Evolutionary conservation across 2,329 filamentous ascomycete genomes (phyloP).

Genomic region (Pyrenophora graminea): DNA sequence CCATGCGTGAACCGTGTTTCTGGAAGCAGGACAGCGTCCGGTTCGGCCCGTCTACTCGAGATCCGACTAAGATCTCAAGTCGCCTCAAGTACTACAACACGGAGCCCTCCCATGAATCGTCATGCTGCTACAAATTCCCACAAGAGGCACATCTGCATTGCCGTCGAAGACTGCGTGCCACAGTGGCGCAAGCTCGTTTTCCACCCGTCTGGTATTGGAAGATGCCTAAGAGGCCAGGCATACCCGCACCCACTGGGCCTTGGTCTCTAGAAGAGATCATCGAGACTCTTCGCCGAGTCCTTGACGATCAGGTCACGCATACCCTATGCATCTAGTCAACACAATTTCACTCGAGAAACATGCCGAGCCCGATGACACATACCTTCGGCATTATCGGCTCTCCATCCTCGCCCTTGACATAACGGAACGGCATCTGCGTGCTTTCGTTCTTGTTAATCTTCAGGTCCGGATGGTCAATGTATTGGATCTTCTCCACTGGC

Average conservation of each 20-base stretch:
- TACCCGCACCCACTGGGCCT: not conserved
- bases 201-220: conserved; percentile 8
- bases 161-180: conserved; percentile 44
- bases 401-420: conserved; percentile 75
- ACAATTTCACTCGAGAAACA: conserved; percentile 19
- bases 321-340: conserved; percentile 61
- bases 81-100: conserved; percentile 18
- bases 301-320: conserved; percentile 94
- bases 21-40: conserved; percentile 2
- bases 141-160: conserved; percentile 20
- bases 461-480: conserved; percentile 87
- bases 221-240: not conserved
- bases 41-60: conserved; percentile 11
- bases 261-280: conserved; percentile 70
- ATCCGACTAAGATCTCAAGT: conserved; percentile 12
- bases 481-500: conserved; percentile 76
- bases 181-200: conserved; percentile 38
- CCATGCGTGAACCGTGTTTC: not conserved
- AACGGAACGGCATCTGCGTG: conserved; percentile 97
- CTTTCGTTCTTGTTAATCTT: conserved; percentile 89
- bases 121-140: conserved; percentile 20
- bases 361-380: conserved; percentile 36
- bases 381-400: conserved; percentile 91
- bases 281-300: conserved; percentile 89
- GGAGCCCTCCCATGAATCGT: conserved; percentile 10